phyloP scores from a whole-genome alignment of 257 asterid species.

The Mitragyna speciosa region DNA sequence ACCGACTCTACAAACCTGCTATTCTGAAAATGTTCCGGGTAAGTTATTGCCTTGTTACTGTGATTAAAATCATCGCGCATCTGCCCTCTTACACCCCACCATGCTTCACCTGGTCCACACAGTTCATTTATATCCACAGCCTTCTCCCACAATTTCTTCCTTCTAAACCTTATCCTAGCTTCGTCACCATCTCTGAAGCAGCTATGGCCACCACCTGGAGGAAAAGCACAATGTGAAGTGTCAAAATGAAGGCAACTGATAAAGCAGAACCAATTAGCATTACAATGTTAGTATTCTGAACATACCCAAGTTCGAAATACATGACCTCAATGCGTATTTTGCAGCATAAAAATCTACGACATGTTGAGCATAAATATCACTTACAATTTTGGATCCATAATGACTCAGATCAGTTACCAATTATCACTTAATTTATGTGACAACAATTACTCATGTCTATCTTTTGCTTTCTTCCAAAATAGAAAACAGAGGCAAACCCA shows the following conservation, averaged over 20 bases:
- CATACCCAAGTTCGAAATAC: background rate
- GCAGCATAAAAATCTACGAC: background rate
- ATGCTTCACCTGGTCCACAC: constrained; percentile 90
- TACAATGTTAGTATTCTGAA: background rate
- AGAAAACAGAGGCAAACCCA: no score
- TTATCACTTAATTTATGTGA: background rate
- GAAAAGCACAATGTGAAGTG: background rate
- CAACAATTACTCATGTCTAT: background rate
- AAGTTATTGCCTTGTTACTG: constrained; percentile 70
- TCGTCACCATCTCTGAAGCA: constrained; percentile 91
- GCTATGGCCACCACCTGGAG: constrained; percentile 95
- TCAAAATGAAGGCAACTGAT: background rate
- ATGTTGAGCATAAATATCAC: no score
- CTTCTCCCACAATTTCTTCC: constrained; percentile 90
- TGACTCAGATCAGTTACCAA: background rate
- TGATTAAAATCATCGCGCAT: constrained; percentile 93
- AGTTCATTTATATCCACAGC: constrained; percentile 80
- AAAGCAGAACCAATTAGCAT: background rate
- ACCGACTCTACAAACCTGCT: constrained; percentile 88
- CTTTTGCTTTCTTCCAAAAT: background rate
- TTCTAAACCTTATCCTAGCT: constrained; percentile 71
- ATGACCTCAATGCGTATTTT: background rate
- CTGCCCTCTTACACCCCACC: constrained; percentile 98
- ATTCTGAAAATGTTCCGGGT: constrained; percentile 66
- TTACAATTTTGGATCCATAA: background rate